A percentile compares a stretch with the other conserved stretches of the same genome.
These are phyloP conservation scores for Cercophora sp. DNA, from an alignment of 495 filamentous ascomycete genomes.

Conservation along the genomic window DNA sequence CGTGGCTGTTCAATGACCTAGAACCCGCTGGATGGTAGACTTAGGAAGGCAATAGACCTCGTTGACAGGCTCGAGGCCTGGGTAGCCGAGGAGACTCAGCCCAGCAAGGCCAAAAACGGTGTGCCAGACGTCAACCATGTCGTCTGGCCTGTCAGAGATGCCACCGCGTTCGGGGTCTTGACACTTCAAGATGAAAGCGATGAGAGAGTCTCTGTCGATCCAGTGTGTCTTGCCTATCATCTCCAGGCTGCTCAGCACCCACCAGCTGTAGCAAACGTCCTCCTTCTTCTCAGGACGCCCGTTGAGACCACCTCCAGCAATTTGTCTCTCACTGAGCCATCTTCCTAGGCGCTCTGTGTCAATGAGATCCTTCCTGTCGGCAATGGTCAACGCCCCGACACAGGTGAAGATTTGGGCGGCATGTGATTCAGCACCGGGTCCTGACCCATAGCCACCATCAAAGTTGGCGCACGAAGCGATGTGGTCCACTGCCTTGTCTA, in stretches of 20 bases:
- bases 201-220: slow-evolving; percentile 78
- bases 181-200: slow-evolving; percentile 75
- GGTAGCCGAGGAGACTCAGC: slow-evolving; percentile 72
- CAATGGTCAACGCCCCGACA: slow-evolving; percentile 82
- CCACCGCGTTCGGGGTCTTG: slow-evolving; percentile 85
- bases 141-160: slow-evolving; percentile 81
- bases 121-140: slow-evolving; percentile 98
- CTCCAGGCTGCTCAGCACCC: slow-evolving; percentile 82
- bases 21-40: slow-evolving; percentile 52
- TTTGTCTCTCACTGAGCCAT: slow-evolving; percentile 91
- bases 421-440: slow-evolving; percentile 87
- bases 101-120: slow-evolving; percentile 87
- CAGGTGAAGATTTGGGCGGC: slow-evolving; percentile 93
- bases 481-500: slow-evolving; percentile 72
- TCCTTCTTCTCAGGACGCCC: slow-evolving; percentile 92
- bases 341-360: slow-evolving; percentile 74
- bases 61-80: slow-evolving; percentile 76
- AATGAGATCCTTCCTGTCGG: slow-evolving; percentile 74
- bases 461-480: slow-evolving; percentile 80
- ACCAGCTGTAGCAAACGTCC: slow-evolving; percentile 99
- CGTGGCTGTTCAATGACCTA: slow-evolving; percentile 30
- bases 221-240: slow-evolving; percentile 88
- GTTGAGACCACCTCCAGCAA: slow-evolving; percentile 83
- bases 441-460: slow-evolving; percentile 88
- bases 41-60: slow-evolving; percentile 85